Conservation (phyloP, 1,284 basidiomycete genomes). For the Gomphus bonarii region DNA sequence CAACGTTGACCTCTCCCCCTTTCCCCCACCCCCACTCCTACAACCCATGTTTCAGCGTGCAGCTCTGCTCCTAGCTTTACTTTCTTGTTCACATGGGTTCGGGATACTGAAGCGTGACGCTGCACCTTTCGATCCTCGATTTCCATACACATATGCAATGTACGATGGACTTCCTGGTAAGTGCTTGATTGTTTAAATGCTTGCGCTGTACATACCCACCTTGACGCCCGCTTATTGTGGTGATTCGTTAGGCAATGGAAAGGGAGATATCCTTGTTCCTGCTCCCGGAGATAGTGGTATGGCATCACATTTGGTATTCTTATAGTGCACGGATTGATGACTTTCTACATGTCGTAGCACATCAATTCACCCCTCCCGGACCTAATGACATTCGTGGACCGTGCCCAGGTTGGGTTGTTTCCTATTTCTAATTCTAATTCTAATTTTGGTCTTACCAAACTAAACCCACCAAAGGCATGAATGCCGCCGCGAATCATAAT, state of each 20-base stretch:
- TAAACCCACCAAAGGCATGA: not conserved
- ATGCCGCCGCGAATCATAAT: not conserved
- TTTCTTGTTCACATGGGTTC: not conserved
- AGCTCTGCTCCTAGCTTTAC: not conserved
- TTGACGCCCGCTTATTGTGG: not conserved
- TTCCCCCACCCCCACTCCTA: no score
- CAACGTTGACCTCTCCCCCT: not conserved
- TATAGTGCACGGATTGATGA: not conserved
- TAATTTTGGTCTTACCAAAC: not conserved
- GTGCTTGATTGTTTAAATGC: not conserved
- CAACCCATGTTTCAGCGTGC: not conserved
- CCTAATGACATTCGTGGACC: not conserved
- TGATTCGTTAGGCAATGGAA: not conserved
- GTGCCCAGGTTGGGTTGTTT: no score
- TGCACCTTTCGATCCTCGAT: not conserved
- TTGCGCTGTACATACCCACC: not conserved
- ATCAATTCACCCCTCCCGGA: not conserved
- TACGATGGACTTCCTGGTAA: not conserved
- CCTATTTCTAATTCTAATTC: no score
- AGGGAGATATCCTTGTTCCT: not conserved
- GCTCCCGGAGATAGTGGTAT: not conserved
- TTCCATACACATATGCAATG: not conserved
- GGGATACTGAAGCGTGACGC: not conserved
- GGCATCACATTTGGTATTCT: not conserved
- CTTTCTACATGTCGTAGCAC: not conserved